A percentile compares a stretch with the other conserved stretches of the same genome.
phyloP scores from a whole-genome alignment of 208 protist genomes.

The Leishmania arabica region DNA sequence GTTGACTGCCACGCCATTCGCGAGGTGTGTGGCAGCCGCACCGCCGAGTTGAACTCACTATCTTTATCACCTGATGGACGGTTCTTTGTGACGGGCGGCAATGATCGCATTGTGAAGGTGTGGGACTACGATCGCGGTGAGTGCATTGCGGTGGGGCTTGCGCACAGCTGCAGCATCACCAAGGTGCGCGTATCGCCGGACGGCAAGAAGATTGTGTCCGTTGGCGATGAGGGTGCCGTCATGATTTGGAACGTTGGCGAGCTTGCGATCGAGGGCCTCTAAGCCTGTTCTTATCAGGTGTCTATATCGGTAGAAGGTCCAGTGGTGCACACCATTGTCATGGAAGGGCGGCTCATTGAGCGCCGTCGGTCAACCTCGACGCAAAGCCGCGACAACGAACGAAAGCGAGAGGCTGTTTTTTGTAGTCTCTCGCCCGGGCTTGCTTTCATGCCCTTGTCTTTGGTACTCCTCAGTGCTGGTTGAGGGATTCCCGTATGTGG shows the following conservation, averaged over 20 bases:
- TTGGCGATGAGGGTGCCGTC: slow-evolving; percentile 93
- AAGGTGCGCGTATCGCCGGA: slow-evolving; percentile 92
- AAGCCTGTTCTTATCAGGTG: background rate
- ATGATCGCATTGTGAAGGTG: slow-evolving; percentile 95
- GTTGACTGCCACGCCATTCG: slow-evolving; percentile 95
- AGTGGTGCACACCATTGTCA: background rate
- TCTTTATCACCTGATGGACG: slow-evolving; percentile 86
- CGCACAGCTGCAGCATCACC: slow-evolving; percentile 93
- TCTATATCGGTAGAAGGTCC: background rate
- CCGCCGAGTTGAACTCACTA: slow-evolving; percentile 92
- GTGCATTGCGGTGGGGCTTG: slow-evolving; percentile 87
- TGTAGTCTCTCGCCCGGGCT: background rate
- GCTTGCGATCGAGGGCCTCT: slow-evolving; percentile 45
- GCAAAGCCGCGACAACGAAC: background rate
- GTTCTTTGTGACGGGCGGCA: slow-evolving; percentile 92
- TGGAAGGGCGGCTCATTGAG: background rate
- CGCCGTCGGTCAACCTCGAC: background rate
- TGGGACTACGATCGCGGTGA: slow-evolving; percentile 95
- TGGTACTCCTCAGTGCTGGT: background rate
- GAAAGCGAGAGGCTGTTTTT: background rate
- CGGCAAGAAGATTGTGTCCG: slow-evolving; percentile 89
- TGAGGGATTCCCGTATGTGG: background rate
- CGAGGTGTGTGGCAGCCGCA: slow-evolving; percentile 90
- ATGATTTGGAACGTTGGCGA: slow-evolving; percentile 92
- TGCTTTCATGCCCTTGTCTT: background rate